Evolutionary conservation across 305 asterid species (phyloP).

Genomic region (Ilex paraguariensis): DNA sequence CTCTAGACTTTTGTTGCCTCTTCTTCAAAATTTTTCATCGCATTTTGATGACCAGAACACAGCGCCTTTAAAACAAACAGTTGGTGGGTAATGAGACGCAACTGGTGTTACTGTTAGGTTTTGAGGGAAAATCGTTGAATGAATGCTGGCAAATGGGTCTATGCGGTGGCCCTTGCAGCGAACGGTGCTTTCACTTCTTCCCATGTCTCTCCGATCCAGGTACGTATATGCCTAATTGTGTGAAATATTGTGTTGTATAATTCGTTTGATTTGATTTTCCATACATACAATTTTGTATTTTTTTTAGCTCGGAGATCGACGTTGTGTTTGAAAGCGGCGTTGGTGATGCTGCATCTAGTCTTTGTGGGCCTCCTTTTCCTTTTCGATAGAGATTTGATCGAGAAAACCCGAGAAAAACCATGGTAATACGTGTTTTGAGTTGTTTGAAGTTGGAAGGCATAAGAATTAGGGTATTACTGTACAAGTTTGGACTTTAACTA

Average conservation of each 20-base stretch:
- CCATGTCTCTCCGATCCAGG: constrained; percentile 97
- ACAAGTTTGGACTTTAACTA: no score
- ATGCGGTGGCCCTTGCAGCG: constrained; percentile 52
- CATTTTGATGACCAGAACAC: no score
- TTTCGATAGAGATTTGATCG: constrained; percentile 64
- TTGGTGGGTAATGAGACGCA: no score
- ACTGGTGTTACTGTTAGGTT: no score
- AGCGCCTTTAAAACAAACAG: no score
- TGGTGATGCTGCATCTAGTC: constrained; percentile 77
- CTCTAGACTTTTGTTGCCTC: no score
- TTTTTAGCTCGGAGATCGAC: constrained; percentile 78
- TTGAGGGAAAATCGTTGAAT: no score
- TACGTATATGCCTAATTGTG: constrained; percentile 10
- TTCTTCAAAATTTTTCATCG: no score
- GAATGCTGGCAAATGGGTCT: constrained; percentile 42
- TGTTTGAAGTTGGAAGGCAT: no score
- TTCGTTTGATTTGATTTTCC: no score
- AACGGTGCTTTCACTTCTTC: constrained; percentile 67
- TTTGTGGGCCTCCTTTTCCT: constrained; percentile 52
- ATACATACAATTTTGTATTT: constrained; percentile 4
- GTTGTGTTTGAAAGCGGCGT: constrained; percentile 51
- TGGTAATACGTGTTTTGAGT: constrained; percentile 46
- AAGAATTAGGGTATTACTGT: no score
- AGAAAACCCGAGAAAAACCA: constrained; percentile 50
- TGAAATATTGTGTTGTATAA: no score